phyloP scores from a whole-genome alignment of 2,329 filamentous ascomycete genomes.

The Penicillium digitatum region DNA sequence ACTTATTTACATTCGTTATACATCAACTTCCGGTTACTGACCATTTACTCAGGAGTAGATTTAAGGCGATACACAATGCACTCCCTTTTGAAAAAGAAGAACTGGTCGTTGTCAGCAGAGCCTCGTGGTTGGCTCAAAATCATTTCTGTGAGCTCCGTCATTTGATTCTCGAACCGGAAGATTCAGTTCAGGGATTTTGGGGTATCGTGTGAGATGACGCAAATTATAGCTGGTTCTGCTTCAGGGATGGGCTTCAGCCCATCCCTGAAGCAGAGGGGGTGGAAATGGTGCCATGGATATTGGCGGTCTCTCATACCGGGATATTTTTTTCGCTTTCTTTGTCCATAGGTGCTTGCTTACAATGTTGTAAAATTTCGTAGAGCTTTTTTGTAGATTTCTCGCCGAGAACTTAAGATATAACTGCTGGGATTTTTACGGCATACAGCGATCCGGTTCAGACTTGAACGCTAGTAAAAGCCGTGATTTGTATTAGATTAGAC shows the following conservation, averaged over 20 bases:
- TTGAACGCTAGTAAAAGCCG: not conserved
- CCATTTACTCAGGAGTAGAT: not conserved
- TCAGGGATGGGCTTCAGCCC: not conserved
- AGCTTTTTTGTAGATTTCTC: not conserved
- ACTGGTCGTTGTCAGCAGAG: not conserved
- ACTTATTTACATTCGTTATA: not conserved
- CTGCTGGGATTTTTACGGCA: not conserved
- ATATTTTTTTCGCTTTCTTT: not conserved
- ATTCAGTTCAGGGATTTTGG: not conserved
- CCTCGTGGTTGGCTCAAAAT: not conserved
- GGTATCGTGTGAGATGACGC: not conserved
- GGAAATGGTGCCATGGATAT: not conserved
- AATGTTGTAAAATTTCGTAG: not conserved
- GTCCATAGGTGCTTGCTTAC: not conserved
- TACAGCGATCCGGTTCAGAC: not conserved
- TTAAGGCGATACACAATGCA: not conserved
- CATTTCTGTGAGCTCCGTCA: not conserved
- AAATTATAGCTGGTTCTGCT: not conserved
- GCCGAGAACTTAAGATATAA: too few species aligned
- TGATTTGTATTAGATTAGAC: not conserved
- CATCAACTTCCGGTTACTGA: not conserved
- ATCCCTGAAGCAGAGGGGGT: conserved; percentile 2
- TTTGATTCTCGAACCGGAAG: not conserved
- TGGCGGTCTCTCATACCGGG: not conserved
- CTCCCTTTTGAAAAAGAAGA: not conserved